Evolutionary conservation across 768 basidiomycete genomes (phyloP).

Genomic region (Suillus subalutaceus): DNA sequence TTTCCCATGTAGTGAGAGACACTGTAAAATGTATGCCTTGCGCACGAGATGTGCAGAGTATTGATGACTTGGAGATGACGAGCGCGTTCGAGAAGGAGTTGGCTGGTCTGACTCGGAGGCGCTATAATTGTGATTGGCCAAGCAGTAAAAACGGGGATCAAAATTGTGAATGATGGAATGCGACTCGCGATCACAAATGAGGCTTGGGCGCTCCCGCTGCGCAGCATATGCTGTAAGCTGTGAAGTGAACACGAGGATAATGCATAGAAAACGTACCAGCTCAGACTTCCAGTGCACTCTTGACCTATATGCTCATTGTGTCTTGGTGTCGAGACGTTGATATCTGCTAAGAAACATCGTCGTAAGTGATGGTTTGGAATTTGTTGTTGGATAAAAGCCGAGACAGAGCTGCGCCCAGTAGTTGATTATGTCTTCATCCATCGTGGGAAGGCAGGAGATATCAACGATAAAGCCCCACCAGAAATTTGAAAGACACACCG

Average conservation of each 20-base stretch:
- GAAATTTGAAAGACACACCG: neutral
- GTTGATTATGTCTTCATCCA: neutral
- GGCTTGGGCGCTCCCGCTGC: neutral
- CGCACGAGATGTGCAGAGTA: neutral
- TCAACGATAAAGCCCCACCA: neutral
- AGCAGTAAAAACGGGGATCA: neutral
- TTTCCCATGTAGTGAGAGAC: neutral
- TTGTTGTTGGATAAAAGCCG: neutral
- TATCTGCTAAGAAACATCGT: too few relatives aligned
- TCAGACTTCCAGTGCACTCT: too few relatives aligned
- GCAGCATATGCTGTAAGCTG: neutral
- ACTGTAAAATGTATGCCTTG: neutral
- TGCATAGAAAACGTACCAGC: too few relatives aligned
- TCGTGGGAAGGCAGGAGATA: neutral
- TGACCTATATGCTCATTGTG: too few relatives aligned
- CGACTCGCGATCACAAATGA: neutral
- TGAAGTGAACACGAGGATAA: neutral
- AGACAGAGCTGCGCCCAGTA: neutral
- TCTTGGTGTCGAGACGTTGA: too few relatives aligned
- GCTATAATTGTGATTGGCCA: neutral
- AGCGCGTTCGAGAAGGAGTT: neutral
- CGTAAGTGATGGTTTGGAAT: neutral
- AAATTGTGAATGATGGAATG: neutral
- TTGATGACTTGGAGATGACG: neutral
- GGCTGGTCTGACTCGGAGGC: neutral